Evolutionary conservation across 2,329 filamentous ascomycete species (phyloP), one percentile per base, ranked within the genome.

Genomic region (Hymenoscyphus repandus): DNA sequence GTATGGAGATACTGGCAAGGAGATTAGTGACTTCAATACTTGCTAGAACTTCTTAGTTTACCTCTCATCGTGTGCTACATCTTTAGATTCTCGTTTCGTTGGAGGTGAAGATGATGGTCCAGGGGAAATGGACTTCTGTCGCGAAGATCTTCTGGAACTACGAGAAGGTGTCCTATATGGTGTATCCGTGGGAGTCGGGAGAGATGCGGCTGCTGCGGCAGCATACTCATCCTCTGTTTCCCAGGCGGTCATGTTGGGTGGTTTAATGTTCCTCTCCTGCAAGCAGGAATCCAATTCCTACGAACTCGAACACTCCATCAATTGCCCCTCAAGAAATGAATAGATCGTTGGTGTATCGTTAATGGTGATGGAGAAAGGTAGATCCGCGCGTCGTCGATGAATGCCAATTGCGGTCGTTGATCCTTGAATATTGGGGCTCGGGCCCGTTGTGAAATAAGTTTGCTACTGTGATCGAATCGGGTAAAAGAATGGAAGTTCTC

Each of bases 151-250:
- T 52, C 81, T 78, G 7, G 87, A 88, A 45, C 78, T 75, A 60
- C 83, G 79, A 22, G 89, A 91, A 46, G 84, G 81, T 6, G 84
- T 85, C 60, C 85, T 78, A 62, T 88, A 88, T 17, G 86, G 85
- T 22, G 86, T 86, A 57, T 86, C 83, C 33, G 78, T 77, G 10
- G 88, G 84, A 33, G 86, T 85, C 30, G 89, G 85, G 52, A 90
- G 73, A 42, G 79, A 74, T 60, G 80, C 74, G 56, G 78, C 76
- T 55, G 77, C 75, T 54, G 76, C 76, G 54, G 73, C 73, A 58
- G 75, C 70, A 58, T 76, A 76, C 66, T 85, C 80, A 62, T 85
- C 79, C 54, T 85, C 81, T 6, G 78, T 84, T 64, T 83, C 78
- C 79, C 80, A 82, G 42, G 69, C 70, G 53, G 71, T 71, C 78